Evolutionary conservation across 225 moss, liverwort and hornwort genomes (phyloP), one percentile per base, ranked within the genome.

Genomic region (Marchantia paleacea): DNA sequence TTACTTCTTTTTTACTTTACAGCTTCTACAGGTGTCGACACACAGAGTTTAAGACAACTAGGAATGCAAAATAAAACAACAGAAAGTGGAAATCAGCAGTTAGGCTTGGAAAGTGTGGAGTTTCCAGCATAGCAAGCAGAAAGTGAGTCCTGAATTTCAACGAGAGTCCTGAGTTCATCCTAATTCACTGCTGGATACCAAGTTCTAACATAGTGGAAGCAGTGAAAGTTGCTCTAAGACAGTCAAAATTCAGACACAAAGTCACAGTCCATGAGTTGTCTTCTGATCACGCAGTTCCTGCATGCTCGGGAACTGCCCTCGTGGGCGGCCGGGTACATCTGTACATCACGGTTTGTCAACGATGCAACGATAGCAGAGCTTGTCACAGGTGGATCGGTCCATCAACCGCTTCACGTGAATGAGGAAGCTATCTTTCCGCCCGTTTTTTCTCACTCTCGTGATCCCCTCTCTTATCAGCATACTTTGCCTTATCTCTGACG

Each of bases 401-500:
- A 30, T 68, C 68, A 4, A 68, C 30, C 30, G 31, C n/a, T 72
- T 72, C 72, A 72, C 22, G 72, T 72, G 72, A 72, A n/a, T 22
- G 31, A 8, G 26, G 11, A 39, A 11, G 66, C 20, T 8, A 12
- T 68, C 68, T 12, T 68, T 28, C 2, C 26, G 9, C 48, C 39
- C 28, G 39, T 16, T 47, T 39, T n/a, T 70, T 49, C 7, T 48
- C 18, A 12, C 47, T 70, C 70, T 70, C 70, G 70, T 70, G 70
- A 26, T 12, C 30, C 26, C n/a, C 68, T 28, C 9, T 31, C n/a
- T 68, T 13, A 28, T 68, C 39, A 39, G 24, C 63, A 63, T 19
- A 63, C 9, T n/a, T 19, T 19, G 24, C 63, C 68, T 57, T 57
- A 13, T 28, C 12, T 68, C 68, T 26, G 68, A 31, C 68, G 68